These are phyloP conservation scores for Scheffersomyces stambukii DNA, from an alignment of 1,139 yeast species.

Conservation along the genomic window DNA sequence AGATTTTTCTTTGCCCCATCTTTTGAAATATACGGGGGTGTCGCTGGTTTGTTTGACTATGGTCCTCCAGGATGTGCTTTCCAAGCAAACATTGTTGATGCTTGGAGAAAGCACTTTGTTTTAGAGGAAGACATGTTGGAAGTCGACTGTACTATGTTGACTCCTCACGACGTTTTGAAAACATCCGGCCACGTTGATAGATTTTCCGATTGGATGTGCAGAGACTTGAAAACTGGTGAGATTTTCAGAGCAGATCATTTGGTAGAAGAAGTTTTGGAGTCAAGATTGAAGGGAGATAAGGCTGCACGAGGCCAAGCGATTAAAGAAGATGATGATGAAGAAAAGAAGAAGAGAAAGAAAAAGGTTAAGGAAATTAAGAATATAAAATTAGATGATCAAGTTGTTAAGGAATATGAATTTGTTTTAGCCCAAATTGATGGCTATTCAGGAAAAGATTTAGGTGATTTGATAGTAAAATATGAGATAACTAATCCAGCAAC, in stretches of 20 bases:
- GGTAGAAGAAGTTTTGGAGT: constrained; percentile 94
- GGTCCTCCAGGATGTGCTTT: constrained; percentile 99
- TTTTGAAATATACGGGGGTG: constrained; percentile 97
- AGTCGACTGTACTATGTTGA: constrained; percentile 96
- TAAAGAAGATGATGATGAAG: constrained; percentile 63
- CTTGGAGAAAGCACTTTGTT: constrained; percentile 97
- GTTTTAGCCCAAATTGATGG: constrained; percentile 95
- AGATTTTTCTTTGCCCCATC: constrained; percentile 97
- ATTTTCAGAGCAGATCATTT: constrained; percentile 98
- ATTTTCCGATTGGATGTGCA: constrained; percentile 99
- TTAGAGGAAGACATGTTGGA: constrained; percentile 98
- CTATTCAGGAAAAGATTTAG: constrained; percentile 86
- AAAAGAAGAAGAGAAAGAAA: constrained; percentile 90
- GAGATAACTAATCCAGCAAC: constrained; percentile 89
- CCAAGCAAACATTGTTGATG: constrained; percentile 91
- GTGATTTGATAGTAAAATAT: constrained; percentile 77
- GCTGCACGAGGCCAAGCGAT: constrained; percentile 83
- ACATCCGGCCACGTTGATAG: constrained; percentile 99
- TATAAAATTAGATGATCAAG: constrained; percentile 76
- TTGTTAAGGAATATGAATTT: constrained; percentile 74
- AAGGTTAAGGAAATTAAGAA: constrained; percentile 95
- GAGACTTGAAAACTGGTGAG: constrained; percentile 93
- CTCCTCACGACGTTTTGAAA: constrained; percentile 95
- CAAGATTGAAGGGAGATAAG: constrained; percentile 92
- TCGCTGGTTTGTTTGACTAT: constrained; percentile 94